Conservation (phyloP, 2,329 filamentous ascomycete species). For the Fusarium setosum region DNA sequence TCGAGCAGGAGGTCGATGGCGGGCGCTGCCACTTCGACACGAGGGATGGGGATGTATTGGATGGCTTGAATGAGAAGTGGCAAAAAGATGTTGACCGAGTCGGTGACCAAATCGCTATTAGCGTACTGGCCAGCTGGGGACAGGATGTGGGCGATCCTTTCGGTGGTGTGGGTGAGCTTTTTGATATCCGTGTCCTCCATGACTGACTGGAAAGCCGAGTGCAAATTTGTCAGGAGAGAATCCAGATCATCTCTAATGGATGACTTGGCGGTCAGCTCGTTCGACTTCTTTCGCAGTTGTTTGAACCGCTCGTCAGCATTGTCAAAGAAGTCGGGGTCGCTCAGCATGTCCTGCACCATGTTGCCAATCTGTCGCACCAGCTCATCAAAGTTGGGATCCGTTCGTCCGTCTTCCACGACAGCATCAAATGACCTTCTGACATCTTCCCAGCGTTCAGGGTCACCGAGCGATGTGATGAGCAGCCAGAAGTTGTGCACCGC, state of each 20-base stretch:
- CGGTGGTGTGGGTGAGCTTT: slow-evolving; percentile 73
- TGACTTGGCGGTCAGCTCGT: slow-evolving; percentile 74
- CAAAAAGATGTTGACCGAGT: slow-evolving; percentile 83
- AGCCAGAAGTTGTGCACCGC: slow-evolving; percentile 85
- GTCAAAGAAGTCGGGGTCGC: slow-evolving; percentile 87
- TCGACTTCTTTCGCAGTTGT: slow-evolving; percentile 63
- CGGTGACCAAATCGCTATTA: slow-evolving; percentile 79
- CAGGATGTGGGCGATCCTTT: slow-evolving; percentile 76
- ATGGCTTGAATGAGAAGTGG: slow-evolving; percentile 81
- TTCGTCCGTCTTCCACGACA: slow-evolving; percentile 78
- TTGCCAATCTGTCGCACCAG: slow-evolving; percentile 79
- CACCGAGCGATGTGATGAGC: slow-evolving; percentile 83
- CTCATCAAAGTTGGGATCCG: slow-evolving; percentile 85
- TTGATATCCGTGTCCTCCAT: slow-evolving; percentile 78
- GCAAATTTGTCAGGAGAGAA: slow-evolving; percentile 74
- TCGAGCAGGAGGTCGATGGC: slow-evolving; percentile 88
- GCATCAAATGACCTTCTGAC: slow-evolving; percentile 76
- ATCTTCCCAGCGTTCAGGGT: slow-evolving; percentile 78
- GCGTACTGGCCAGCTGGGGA: slow-evolving; percentile 72
- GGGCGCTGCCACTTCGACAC: slow-evolving; percentile 87
- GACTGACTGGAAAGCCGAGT: slow-evolving; percentile 75
- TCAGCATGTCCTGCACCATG: slow-evolving; percentile 83
- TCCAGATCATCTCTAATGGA: slow-evolving; percentile 80
- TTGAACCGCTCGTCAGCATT: slow-evolving; percentile 70
- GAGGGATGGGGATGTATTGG: slow-evolving; percentile 90